Evolutionary conservation across 352 stramenopile species (phyloP), one percentile per base, ranked within the genome.

Genomic region (Peronospora farinosa): DNA sequence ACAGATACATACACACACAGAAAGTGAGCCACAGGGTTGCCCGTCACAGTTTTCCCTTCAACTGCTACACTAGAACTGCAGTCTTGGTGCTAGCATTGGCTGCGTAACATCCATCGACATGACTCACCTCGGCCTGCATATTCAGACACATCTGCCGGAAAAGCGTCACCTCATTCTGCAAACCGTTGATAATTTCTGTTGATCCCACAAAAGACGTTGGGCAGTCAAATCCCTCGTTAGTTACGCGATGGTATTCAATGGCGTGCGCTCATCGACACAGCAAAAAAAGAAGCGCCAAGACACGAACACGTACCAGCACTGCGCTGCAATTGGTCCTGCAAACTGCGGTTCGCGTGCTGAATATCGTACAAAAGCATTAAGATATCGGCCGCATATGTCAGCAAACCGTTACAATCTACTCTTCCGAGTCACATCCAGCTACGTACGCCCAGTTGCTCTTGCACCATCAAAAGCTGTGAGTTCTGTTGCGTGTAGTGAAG

Each of bases 91-190:
- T 15, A 7, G 19, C 51, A 48, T 12, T 15, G n/a, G 13, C 33
- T 21, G 23, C 41, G 21, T 13, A 13, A 44, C 12, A 40, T 8
- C 10, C 9, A 17, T 17, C 21, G n/a, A 47, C 13, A 39, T 55
- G n/a, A 68, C 69, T 62, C 47, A 91, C 80, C 70, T 91, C 75
- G 23, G 69, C 54, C 62, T 91, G 80, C 32, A 88, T 67, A 50
- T 78, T 88, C 40, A 88, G 57, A 57, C 80, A 91, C 73, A 91
- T 86, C 52, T 88, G 73, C 38, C 75, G 77, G 50, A 88, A 88
- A 74, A 91, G 86, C 23, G 74, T 59, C 47, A 88, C 72, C 64
- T 91, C 80, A 60, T 88, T 84, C 62, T 86, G 74, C 27, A 91
- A 68, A 2, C 71, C 55, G 12, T 42, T 67, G 51, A 88, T 81